A percentile compares a stretch with the other conserved stretches of the same genome.
phyloP scores from a whole-genome alignment of 345 rosid species.

The Luvunga scandens region DNA sequence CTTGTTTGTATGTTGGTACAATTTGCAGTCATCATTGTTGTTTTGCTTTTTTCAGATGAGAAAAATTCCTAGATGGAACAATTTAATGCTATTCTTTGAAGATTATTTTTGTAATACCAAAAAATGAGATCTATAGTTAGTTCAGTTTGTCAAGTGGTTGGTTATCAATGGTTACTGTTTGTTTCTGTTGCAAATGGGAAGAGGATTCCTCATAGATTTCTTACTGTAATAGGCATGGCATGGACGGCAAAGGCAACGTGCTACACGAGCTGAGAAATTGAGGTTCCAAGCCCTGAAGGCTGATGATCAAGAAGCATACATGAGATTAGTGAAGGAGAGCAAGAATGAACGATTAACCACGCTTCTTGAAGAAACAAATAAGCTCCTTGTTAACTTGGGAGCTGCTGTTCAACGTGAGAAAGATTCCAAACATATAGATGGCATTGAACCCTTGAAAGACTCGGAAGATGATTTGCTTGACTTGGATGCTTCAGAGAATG shows the following conservation, averaged over 20 bases:
- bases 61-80: not conserved
- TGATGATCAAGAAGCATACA: conserved; percentile 97
- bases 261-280: conserved; percentile 94
- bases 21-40: not conserved
- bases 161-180: not conserved
- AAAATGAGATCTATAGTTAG: conserved; percentile 7
- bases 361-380: conserved; percentile 94
- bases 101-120: conserved; percentile 9
- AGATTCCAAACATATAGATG: conserved; percentile 71
- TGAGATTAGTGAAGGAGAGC: conserved; percentile 97
- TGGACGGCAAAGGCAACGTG: conserved; percentile 99
- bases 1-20: no score
- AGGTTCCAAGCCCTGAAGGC: conserved; percentile 96
- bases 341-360: conserved; percentile 90
- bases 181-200: not conserved
- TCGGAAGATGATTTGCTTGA: conserved; percentile 69
- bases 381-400: conserved; percentile 90
- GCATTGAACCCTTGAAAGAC: conserved; percentile 59
- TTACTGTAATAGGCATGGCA: conserved; percentile 80
- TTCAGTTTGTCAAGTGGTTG: not conserved
- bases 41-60: not conserved
- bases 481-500: conserved; percentile 68
- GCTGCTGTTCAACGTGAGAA: conserved; percentile 99
- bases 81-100: not conserved
- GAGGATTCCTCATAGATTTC: not conserved